These are phyloP conservation scores for Ceratocystiopsis sp. DNA, from an alignment of 2,329 filamentous ascomycete genomes.

Conservation along the genomic window DNA sequence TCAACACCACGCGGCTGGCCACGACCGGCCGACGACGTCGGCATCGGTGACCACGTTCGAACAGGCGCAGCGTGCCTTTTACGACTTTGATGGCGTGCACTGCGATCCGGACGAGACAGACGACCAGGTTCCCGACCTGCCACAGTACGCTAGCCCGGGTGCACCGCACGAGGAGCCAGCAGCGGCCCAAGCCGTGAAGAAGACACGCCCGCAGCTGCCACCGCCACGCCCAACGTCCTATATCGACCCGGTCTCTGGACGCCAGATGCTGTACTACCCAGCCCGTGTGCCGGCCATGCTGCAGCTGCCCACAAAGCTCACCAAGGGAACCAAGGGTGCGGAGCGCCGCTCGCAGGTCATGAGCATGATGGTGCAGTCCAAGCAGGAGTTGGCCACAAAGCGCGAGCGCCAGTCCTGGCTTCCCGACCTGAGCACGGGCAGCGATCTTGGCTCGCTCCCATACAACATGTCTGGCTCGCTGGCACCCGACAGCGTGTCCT, in stretches of 20 bases:
- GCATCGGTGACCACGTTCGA: slow-evolving; percentile 45
- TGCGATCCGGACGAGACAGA: slow-evolving; percentile 40
- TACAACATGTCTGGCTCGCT: too few species aligned
- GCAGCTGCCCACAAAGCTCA: slow-evolving; percentile 75
- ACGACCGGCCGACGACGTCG: slow-evolving; percentile 27
- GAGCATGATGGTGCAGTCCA: slow-evolving; percentile 34
- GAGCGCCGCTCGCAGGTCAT: slow-evolving; percentile 58
- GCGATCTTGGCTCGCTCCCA: too few species aligned
- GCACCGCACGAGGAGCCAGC: too few species aligned
- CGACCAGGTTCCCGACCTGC: background rate
- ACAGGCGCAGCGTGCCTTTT: slow-evolving; percentile 50
- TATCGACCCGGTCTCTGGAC: slow-evolving; percentile 45
- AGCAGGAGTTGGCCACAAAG: slow-evolving; percentile 3
- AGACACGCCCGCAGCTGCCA: slow-evolving; percentile 6
- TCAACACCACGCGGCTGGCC: background rate
- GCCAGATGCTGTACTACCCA: slow-evolving; percentile 87
- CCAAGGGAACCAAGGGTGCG: slow-evolving; percentile 40
- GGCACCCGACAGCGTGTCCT: slow-evolving; percentile 7
- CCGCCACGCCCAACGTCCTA: slow-evolving; percentile 36
- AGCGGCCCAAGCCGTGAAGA: background rate
- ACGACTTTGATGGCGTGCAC: slow-evolving; percentile 69
- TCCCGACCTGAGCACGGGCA: slow-evolving; percentile 21
- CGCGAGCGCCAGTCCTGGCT: slow-evolving; percentile 23
- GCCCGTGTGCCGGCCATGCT: slow-evolving; percentile 88
- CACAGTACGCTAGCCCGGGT: too few species aligned